A percentile compares a stretch with the other conserved stretches of the same genome.
These are phyloP conservation scores for Xylaria sp. DNA, from an alignment of 2,329 filamentous ascomycete genomes.

Conservation along the genomic window DNA sequence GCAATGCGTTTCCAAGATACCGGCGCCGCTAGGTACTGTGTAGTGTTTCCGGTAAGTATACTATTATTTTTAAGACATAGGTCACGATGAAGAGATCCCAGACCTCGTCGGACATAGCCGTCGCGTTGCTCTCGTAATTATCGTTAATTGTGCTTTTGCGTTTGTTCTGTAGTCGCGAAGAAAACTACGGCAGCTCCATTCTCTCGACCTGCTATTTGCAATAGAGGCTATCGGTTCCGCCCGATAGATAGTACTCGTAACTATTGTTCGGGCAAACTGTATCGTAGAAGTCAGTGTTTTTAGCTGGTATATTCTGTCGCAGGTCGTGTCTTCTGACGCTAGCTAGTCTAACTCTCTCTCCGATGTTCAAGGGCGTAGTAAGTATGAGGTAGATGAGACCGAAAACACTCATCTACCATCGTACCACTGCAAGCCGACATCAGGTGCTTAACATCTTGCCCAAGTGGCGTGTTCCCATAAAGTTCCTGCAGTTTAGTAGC, in stretches of 20 bases:
- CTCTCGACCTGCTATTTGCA: background rate
- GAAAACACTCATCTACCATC: too few relatives aligned
- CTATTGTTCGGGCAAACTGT: background rate
- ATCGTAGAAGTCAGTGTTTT: background rate
- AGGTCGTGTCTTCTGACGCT: background rate
- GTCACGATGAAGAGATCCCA: background rate
- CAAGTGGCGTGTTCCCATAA: background rate
- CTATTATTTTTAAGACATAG: background rate
- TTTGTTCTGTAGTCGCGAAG: background rate
- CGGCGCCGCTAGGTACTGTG: background rate
- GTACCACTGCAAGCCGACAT: too few relatives aligned
- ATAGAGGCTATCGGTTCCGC: background rate
- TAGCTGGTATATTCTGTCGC: background rate
- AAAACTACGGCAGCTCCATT: background rate
- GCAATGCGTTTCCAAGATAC: background rate
- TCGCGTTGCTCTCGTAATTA: background rate
- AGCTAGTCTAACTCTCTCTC: background rate
- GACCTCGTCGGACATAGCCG: background rate
- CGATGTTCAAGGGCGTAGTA: background rate
- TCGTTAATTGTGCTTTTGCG: background rate
- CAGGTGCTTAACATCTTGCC: too few relatives aligned
- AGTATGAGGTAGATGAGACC: background rate
- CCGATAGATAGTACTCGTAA: background rate
- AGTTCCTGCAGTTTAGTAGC: too few relatives aligned
- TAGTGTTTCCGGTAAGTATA: background rate